Evolutionary conservation across 257 asterid genomes (phyloP), one percentile per base, ranked within the genome.

Genomic region (Salvia rosmarinus): DNA sequence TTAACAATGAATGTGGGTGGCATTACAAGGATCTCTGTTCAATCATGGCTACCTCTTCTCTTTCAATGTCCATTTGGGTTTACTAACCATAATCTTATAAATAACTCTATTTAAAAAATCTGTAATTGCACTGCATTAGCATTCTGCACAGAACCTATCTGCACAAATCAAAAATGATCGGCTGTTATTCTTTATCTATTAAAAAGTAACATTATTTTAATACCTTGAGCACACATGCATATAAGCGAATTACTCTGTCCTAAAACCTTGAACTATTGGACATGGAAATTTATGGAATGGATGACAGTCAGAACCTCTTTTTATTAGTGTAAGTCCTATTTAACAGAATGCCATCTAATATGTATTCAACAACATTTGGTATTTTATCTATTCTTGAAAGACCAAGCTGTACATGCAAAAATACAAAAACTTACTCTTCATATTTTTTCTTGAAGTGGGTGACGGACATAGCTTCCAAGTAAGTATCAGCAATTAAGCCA

Each of bases 401-500:
- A 21, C 42, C 25, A 46, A 46, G 64, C 12, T 59, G n/a, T 11
- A 68, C 17, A 39, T 19, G 49, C 46, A 40, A 17, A 55, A 46
- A 61, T 68, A 35, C 62, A 30, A 4, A 58, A 52, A 6, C 93
- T 84, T 84, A 95, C 99, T 95, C 97, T 78, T 95, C 98, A 70
- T 91, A 95, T 91, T 87, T 89, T 80, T 89, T 95, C 95, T 95
- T 95, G 81, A 95, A 95, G 79, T 89, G 98, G 61, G 51, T 28
- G 69, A 91, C 89, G 54, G 95, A 89, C 99, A 95, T 95, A 69
- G 93, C 98, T 76, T 95, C 99, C 87, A 95, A 81, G 85, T 88
- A 95, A 28, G 99, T 95, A 80, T 95, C 99, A 60, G 99, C 99
- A 82, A 95, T 95, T 68, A 91, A 79, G 63, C 98, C 99, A 73